Conservation (phyloP, 2,329 filamentous ascomycete species). For the Pseudodiploospora longispora region DNA sequence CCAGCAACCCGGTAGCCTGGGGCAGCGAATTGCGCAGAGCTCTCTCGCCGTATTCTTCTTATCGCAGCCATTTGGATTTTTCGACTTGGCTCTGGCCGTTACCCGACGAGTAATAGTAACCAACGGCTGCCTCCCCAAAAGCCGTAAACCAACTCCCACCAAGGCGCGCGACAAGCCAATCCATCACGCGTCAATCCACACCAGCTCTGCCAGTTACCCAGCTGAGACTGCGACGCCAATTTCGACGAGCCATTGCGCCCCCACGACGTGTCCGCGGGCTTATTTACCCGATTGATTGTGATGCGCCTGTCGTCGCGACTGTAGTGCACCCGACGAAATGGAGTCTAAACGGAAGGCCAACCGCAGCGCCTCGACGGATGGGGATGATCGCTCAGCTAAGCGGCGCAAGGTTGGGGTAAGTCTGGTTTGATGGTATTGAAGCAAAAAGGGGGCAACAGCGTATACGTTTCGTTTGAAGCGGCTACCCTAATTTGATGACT, state of each 20-base stretch:
- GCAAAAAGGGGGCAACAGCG: too few relatives aligned
- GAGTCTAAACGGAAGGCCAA: constrained; percentile 51
- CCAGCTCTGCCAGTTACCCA: constrained; percentile 2
- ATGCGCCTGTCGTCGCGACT: constrained; percentile 21
- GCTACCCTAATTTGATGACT: too few relatives aligned
- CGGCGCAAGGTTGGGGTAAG: constrained; percentile 45
- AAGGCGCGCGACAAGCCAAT: constrained; percentile 10
- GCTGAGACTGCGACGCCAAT: constrained; percentile 5
- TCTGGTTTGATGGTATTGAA: constrained; percentile 10
- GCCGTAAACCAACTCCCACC: constrained; percentile 1
- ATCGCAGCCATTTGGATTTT: too few relatives aligned
- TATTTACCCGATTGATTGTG: constrained; percentile 10
- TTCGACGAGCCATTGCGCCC: constrained; percentile 18
- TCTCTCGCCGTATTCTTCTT: too few relatives aligned
- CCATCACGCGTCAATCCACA: constrained; percentile 14
- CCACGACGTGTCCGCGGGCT: constrained; percentile 9
- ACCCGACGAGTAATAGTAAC: too few relatives aligned
- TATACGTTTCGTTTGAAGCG: constrained; percentile 4
- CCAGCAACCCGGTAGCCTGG: too few relatives aligned
- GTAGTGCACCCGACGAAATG: constrained; percentile 30
- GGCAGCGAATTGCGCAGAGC: too few relatives aligned
- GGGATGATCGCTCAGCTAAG: constrained; percentile 47
- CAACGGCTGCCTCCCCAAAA: neutral
- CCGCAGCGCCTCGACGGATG: constrained; percentile 35
- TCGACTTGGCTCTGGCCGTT: constrained; percentile 1